These are phyloP conservation scores for Aspergillus unguis DNA, from an alignment of 2,329 filamentous ascomycete species.

Conservation along the genomic window DNA sequence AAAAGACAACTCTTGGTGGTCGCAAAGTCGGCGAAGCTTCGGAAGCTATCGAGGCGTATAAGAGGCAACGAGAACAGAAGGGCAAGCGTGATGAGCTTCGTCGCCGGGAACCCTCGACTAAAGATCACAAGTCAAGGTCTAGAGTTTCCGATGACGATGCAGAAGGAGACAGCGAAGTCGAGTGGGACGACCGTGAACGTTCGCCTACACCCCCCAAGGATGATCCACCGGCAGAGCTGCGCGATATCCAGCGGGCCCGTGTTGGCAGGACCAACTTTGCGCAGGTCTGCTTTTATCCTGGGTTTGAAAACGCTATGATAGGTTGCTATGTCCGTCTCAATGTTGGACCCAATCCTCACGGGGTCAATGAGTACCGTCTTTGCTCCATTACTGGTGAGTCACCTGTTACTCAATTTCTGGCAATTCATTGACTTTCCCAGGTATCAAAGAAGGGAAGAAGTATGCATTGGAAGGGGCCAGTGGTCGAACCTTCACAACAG, in stretches of 20 bases:
- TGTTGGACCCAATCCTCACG: slow-evolving; percentile 72
- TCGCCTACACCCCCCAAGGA: slow-evolving; percentile 56
- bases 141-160: slow-evolving; percentile 61
- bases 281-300: slow-evolving; percentile 88
- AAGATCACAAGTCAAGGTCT: slow-evolving; percentile 59
- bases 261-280: slow-evolving; percentile 84
- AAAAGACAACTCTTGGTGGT: slow-evolving; percentile 64
- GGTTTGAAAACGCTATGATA: slow-evolving; percentile 75
- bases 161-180: slow-evolving; percentile 74
- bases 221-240: slow-evolving; percentile 66
- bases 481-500: slow-evolving; percentile 74
- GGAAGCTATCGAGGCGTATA: slow-evolving; percentile 70
- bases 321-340: slow-evolving; percentile 85
- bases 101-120: slow-evolving; percentile 39
- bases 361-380: slow-evolving; percentile 80
- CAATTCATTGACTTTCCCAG: slow-evolving; percentile 43
- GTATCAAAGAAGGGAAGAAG: slow-evolving; percentile 72
- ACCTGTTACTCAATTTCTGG: background rate
- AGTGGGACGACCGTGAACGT: slow-evolving; percentile 63
- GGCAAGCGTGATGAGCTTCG: slow-evolving; percentile 48
- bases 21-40: slow-evolving; percentile 66
- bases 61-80: slow-evolving; percentile 59
- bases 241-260: slow-evolving; percentile 79
- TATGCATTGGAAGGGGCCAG: slow-evolving; percentile 76
- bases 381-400: slow-evolving; percentile 74